These are phyloP conservation scores for Cladosporium phlei DNA, from an alignment of 2,329 filamentous ascomycete genomes.

Conservation along the genomic window DNA sequence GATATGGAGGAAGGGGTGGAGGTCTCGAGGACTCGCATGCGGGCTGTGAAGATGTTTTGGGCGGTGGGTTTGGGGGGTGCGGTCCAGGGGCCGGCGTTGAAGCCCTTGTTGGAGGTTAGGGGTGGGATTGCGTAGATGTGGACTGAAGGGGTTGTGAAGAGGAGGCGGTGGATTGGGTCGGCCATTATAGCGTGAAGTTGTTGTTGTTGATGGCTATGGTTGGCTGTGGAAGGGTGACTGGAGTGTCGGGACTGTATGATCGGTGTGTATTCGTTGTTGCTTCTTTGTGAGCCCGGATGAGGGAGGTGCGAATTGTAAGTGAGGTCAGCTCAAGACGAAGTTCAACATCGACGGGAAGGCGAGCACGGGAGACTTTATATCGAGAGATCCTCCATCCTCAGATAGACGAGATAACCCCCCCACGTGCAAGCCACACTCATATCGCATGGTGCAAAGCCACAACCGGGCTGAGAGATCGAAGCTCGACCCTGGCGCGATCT, in stretches of 20 bases:
- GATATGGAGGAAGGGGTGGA: conserved; percentile 29
- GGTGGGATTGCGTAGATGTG: conserved; percentile 88
- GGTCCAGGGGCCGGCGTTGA: conserved; percentile 75
- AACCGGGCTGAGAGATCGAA: too few species aligned
- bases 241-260: not conserved
- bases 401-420: too few species aligned
- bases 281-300: too few species aligned
- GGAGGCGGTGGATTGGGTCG: conserved; percentile 50
- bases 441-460: too few species aligned
- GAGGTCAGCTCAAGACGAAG: too few species aligned
- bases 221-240: not conserved
- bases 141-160: conserved; percentile 69
- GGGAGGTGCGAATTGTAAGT: conserved; percentile 1
- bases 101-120: conserved; percentile 69
- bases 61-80: conserved; percentile 55
- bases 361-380: too few species aligned
- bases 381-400: too few species aligned
- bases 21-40: conserved; percentile 54
- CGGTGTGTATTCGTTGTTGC: too few species aligned
- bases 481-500: too few species aligned
- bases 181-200: not conserved
- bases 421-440: too few species aligned
- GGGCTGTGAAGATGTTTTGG: conserved; percentile 79
- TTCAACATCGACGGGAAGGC: too few species aligned
- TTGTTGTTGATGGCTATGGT: not conserved